Conservation (phyloP, 176 grass and related monocot species). For the Musa troglodytarum region DNA sequence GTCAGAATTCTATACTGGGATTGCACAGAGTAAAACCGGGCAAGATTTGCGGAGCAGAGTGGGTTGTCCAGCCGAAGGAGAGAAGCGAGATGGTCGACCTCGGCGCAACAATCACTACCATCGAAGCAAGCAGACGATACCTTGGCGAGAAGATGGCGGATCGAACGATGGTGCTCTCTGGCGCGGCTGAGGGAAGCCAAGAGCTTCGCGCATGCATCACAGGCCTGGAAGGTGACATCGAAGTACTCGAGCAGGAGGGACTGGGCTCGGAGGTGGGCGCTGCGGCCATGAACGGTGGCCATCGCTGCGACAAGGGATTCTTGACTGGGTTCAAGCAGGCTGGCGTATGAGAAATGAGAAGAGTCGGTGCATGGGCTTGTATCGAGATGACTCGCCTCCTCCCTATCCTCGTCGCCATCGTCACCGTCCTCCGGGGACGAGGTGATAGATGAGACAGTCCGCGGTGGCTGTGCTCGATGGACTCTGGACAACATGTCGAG, state of each 20-base stretch:
- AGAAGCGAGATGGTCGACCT: slow-evolving; percentile 20
- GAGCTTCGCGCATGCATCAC: slow-evolving; percentile 47
- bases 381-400: neutral
- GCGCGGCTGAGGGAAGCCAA: slow-evolving; percentile 40
- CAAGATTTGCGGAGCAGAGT: slow-evolving; percentile 28
- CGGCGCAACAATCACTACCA: neutral
- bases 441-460: neutral
- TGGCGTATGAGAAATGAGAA: neutral
- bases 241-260: slow-evolving; percentile 61
- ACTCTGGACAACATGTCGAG: slow-evolving; percentile 66
- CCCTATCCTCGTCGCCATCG: neutral
- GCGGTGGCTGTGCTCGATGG: slow-evolving; percentile 22
- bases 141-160: slow-evolving; percentile 36
- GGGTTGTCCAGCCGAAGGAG: slow-evolving; percentile 48
- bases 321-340: slow-evolving; percentile 45
- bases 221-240: slow-evolving; percentile 48
- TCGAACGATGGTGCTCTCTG: slow-evolving; percentile 35
- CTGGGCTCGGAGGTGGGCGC: neutral
- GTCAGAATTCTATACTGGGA: slow-evolving; percentile 34
- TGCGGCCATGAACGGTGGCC: neutral
- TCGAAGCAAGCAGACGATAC: slow-evolving; percentile 1
- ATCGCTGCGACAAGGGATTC: slow-evolving; percentile 22
- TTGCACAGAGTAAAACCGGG: slow-evolving; percentile 35
- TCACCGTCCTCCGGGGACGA: neutral
- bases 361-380: neutral